Base-by-base conservation (phyloP, 768 basidiomycete species). In the Pleurotus platypus region DNA sequence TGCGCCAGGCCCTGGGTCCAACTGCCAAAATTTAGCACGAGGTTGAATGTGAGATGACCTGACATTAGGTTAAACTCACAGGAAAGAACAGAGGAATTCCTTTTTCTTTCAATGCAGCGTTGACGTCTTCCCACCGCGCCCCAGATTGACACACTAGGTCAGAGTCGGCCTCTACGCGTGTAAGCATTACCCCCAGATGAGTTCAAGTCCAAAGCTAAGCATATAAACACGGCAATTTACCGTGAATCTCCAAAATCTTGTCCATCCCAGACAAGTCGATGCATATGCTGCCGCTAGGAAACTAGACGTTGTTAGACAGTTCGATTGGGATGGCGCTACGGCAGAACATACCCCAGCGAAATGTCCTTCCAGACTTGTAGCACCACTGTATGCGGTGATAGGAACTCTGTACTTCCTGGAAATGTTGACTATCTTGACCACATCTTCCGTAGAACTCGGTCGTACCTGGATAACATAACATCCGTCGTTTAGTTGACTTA, bases 61-160 rank as follows among this genome's bases (percentile, higher is more conserved):
- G n/a, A n/a, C 11, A 3, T 9, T 16, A 18, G 46, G n/a, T 35
- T 30, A 24, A 8, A 63, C 82, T 67, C 61, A 93, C 88, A 7
- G 93, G 93, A 67, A 96, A 95, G 75, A 96, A 94, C 7, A 95
- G 72, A 1, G 89, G 85, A 53, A 92, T 86, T 0, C 79, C 86
- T 61, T 82, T 78, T 6, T 84, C 81, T 61, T 82, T 84, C 27
- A 97, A 77, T 4, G 78, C 73, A 7, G 75, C 71, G 63, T 92
- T 94, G 57, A 93, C 82, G 56, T 87, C 86, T 65, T 90, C 88
- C 89, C 91, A 94, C 16, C 81, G 76, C 20, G 82, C 76, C 7
- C 92, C 92, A 57, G 90, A 71, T 70, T 94, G 90, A 58, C 89
- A 90, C 11, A 83, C 75, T 49, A 93, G 70, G 67, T 93, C 91